Evolutionary conservation across 1,284 basidiomycete genomes (phyloP).

Genomic region (Pulchroboletus neoregius): DNA sequence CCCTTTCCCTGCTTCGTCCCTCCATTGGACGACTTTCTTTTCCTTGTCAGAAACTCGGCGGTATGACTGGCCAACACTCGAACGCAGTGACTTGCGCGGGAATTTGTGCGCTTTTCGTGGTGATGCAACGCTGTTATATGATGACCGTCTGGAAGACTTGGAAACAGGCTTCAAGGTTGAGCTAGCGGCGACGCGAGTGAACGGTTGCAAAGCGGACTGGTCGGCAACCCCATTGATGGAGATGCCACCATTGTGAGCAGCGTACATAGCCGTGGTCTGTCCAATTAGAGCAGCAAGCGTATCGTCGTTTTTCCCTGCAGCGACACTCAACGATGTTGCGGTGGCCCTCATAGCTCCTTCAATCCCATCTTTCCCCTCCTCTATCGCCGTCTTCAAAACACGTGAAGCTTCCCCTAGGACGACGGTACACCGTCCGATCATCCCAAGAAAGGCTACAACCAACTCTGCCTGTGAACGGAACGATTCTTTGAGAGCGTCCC

Average conservation of each 20-base stretch:
- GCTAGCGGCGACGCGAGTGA: constrained; percentile 40
- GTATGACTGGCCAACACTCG: constrained; percentile 60
- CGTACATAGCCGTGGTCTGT: constrained; percentile 56
- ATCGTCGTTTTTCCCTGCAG: constrained; percentile 66
- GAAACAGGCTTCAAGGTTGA: constrained; percentile 46
- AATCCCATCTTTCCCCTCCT: constrained; percentile 41
- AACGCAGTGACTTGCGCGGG: constrained; percentile 67
- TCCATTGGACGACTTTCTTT: constrained; percentile 86
- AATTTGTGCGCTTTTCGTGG: constrained; percentile 48
- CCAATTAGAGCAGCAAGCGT: constrained; percentile 63
- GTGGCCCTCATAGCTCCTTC: constrained; percentile 43
- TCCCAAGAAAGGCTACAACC: constrained; percentile 68
- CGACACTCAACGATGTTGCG: constrained; percentile 46
- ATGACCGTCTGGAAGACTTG: constrained; percentile 43
- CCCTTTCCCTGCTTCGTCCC: constrained; percentile 83
- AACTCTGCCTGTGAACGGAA: constrained; percentile 65
- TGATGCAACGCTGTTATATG: constrained; percentile 45
- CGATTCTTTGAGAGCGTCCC: constrained; percentile 62
- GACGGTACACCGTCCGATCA: constrained; percentile 77
- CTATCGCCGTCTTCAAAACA: constrained; percentile 45
- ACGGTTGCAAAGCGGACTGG: constrained; percentile 34
- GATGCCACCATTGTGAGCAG: constrained; percentile 33
- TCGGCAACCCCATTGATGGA: constrained; percentile 44
- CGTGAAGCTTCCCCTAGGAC: constrained; percentile 66
- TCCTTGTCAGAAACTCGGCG: constrained; percentile 60